These are phyloP conservation scores for Xylaria sp. DNA, from an alignment of 2,329 filamentous ascomycete species.

Conservation along the genomic window DNA sequence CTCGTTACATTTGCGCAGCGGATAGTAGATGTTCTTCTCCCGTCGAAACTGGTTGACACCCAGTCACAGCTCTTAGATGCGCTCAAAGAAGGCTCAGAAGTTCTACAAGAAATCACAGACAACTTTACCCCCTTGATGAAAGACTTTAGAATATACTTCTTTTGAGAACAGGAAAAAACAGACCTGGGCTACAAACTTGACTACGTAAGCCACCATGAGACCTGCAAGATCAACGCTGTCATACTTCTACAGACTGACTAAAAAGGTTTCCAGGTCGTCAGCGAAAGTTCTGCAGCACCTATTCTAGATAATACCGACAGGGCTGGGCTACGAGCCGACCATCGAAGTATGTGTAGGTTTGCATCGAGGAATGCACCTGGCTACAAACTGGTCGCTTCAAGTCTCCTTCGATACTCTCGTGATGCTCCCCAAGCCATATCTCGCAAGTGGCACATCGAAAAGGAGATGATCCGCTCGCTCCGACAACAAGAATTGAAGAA, in stretches of 20 bases:
- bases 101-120: slow-evolving; percentile 31
- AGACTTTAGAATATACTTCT: slow-evolving; percentile 30
- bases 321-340: slow-evolving; percentile 25
- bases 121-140: slow-evolving; percentile 33
- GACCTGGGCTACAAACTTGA: slow-evolving; percentile 26
- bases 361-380: slow-evolving; percentile 24
- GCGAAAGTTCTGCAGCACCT: slow-evolving; percentile 30
- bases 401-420: slow-evolving; percentile 28
- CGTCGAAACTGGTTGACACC: slow-evolving; percentile 31
- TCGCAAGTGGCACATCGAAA: slow-evolving; percentile 26
- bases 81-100: slow-evolving; percentile 26
- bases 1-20: slow-evolving; percentile 26
- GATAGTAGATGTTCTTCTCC: slow-evolving; percentile 20
- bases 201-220: slow-evolving; percentile 14
- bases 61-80: slow-evolving; percentile 29
- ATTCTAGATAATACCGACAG: slow-evolving; percentile 35
- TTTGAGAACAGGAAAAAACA: slow-evolving; percentile 33
- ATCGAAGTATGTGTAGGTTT: slow-evolving; percentile 33
- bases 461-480: slow-evolving; percentile 22
- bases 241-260: not conserved
- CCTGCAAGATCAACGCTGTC: not conserved
- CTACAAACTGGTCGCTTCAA: slow-evolving; percentile 28
- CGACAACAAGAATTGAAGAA: slow-evolving; percentile 24
- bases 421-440: slow-evolving; percentile 20
- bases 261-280: slow-evolving; percentile 7